Base-by-base conservation (phyloP, 1,284 basidiomycete genomes). In the Naganishia cerealis region DNA sequence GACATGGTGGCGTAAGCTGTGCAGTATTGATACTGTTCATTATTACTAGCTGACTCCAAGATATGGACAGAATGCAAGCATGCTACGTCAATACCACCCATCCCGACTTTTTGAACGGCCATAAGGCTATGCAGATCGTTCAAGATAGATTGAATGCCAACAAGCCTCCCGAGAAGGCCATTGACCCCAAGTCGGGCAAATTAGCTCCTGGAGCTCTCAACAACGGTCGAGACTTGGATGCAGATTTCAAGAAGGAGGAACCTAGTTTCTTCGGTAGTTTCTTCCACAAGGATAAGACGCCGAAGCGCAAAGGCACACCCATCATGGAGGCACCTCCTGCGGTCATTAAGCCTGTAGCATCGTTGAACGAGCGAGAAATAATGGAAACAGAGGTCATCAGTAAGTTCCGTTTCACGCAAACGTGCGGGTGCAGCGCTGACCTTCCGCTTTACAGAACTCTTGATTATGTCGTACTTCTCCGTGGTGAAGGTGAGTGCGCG, bases 311-410 rank as follows among this genome's bases (percentile, higher is more conserved):
- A 81, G 89, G 90, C 58, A 82, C 81, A 0, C 85, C 88, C 70
- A 80, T 85, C 38, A 97, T 98, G 93, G 95, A 96, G 71, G 85
- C 88, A 72, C 95, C 96, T 43, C 94, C 96, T n/a, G 81, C 88
- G 0, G 83, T 90, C 59, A 94, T 99, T 77, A 88, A 91, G 75
- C 95, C 96, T 8, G 91, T 95, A 72, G 87, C 89, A n/a, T 70
- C 72, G 57, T 83, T 99, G 74, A 97, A 87, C 76, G 95, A 99
- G 75, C 86, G 96, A 69, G 96, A 99, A 83, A 88, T 90, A 57
- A 93, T 98, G 88, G 96, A 99, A 82, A 98, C 95, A 5, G 96
- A 99, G 77, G 94, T 99, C 70, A 99, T 99, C 87, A 99, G 92
- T 93, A 80, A 82, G 91, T 89, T 50, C 72, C 77, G 68, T 43